Evolutionary conservation across 306 rosid genomes (phyloP).

Genomic region (Cucumis cinereus): DNA sequence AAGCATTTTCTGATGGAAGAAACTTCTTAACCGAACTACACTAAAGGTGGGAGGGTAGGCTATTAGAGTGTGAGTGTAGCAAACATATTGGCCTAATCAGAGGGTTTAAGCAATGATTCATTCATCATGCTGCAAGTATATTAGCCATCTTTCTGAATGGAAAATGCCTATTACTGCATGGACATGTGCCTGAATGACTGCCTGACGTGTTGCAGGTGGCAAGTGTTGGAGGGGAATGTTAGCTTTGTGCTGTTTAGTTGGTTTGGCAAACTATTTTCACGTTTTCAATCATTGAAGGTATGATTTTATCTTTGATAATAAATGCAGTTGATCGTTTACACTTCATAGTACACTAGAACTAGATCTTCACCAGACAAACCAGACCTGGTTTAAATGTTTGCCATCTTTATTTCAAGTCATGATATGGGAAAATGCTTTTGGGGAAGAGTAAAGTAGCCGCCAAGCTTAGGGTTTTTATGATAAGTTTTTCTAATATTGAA

Average conservation of each 20-base stretch:
- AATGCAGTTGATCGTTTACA: not conserved
- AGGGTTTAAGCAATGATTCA: not conserved
- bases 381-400: not conserved
- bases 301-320: not conserved
- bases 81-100: not conserved
- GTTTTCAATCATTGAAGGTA: slow-evolving; percentile 66
- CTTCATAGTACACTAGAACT: not conserved
- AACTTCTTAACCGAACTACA: not conserved
- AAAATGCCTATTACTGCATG: not conserved
- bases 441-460: too few species aligned
- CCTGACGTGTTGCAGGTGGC: slow-evolving; percentile 60
- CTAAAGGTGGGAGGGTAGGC: not conserved
- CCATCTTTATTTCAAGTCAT: not conserved
- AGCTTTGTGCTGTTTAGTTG: slow-evolving; percentile 22
- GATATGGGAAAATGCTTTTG: not conserved
- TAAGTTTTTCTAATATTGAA: too few species aligned
- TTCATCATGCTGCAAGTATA: not conserved
- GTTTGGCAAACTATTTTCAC: slow-evolving; percentile 34
- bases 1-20: not conserved
- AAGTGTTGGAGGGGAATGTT: slow-evolving; percentile 37
- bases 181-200: not conserved
- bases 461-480: too few species aligned
- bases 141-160: not conserved
- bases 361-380: not conserved
- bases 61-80: not conserved